Evolutionary conservation across 2,329 filamentous ascomycete species (phyloP).

Genomic region (Colletotrichum eremochloae): DNA sequence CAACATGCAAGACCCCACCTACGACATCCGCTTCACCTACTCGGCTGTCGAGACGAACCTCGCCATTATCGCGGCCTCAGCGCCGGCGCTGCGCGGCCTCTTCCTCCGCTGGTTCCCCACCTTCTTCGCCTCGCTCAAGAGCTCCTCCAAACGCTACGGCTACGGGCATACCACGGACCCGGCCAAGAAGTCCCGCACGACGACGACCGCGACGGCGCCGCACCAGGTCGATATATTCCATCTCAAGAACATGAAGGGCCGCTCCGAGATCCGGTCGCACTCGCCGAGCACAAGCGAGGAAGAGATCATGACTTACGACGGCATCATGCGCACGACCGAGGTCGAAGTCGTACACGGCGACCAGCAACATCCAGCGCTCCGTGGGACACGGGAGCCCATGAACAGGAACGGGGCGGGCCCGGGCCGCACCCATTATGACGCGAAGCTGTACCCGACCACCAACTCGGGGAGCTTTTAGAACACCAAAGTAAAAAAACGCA

Average conservation of each 20-base stretch:
- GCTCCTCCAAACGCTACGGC: slow-evolving; percentile 38
- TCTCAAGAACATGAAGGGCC: slow-evolving; percentile 45
- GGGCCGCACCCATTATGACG: slow-evolving; percentile 8
- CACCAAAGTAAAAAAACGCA: not conserved
- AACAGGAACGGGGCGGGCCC: not conserved
- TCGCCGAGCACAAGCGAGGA: slow-evolving; percentile 54
- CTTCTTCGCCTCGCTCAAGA: slow-evolving; percentile 44
- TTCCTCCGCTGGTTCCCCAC: slow-evolving; percentile 48
- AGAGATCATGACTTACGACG: slow-evolving; percentile 58
- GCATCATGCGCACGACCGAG: slow-evolving; percentile 49
- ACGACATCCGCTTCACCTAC: slow-evolving; percentile 49
- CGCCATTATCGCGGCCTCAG: slow-evolving; percentile 55
- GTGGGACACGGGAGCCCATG: slow-evolving; percentile 2
- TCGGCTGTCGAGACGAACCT: slow-evolving; percentile 54
- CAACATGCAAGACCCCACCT: slow-evolving; percentile 45
- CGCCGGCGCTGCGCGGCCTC: slow-evolving; percentile 56
- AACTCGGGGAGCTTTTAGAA: slow-evolving; percentile 23
- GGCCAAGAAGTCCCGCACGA: slow-evolving; percentile 19
- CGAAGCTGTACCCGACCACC: slow-evolving; percentile 22
- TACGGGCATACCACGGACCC: slow-evolving; percentile 31
- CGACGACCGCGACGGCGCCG: slow-evolving; percentile 18
- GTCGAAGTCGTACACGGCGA: slow-evolving; percentile 35
- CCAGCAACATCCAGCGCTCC: slow-evolving; percentile 17
- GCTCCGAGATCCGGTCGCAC: slow-evolving; percentile 52
- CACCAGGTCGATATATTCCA: slow-evolving; percentile 23